Evolutionary conservation across 2,329 filamentous ascomycete genomes (phyloP), one percentile per base, ranked within the genome.

Genomic region (Drechslera avenae): DNA sequence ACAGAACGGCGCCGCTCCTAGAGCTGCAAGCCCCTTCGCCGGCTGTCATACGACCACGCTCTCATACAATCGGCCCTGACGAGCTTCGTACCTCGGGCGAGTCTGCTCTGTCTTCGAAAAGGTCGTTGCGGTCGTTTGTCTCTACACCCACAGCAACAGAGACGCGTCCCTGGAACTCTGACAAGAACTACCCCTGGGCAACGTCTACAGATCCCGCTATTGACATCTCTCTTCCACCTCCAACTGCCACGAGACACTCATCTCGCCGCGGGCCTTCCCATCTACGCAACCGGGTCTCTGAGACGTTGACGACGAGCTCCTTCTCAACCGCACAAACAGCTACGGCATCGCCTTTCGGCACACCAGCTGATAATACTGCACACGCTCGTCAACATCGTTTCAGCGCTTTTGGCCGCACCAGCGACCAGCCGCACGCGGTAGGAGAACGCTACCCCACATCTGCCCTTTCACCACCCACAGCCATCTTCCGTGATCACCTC

Each of bases 381-480:
- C 45, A 63, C 47, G 49, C 55, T 36, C 47, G 50, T 31, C 56
- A 59, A 40, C 54, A 62, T 17, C 51, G 56, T 36, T 58, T 64
- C 57, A 60, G 57, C 50, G 31, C 64, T 28, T 63, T 62, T 40
- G 55, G 67, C 19, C 60, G 60, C 45, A 55, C 46, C 49, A 56
- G 57, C 21, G 66, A 68, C 49, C 59, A 63, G 31, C 46, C 65
- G 41, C 69, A 74, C 61, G 73, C 71, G 42, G 73, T 73, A 21
- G 78, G 78, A 33, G 78, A 80, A 50, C 76, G 78, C 19, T 81
- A 81, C 58, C 78, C 78, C 19, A 78, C 75, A 8, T 77, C 75
- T 43, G 73, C 73, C 39, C 66, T 79, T 26, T 75, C 71, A 14
- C 75, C 77, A 35, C 78, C 78, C 9, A 60, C 67, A 26, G 57